Base-by-base conservation (phyloP, 2,329 filamentous ascomycete genomes). In the Colletotrichum tabaci region DNA sequence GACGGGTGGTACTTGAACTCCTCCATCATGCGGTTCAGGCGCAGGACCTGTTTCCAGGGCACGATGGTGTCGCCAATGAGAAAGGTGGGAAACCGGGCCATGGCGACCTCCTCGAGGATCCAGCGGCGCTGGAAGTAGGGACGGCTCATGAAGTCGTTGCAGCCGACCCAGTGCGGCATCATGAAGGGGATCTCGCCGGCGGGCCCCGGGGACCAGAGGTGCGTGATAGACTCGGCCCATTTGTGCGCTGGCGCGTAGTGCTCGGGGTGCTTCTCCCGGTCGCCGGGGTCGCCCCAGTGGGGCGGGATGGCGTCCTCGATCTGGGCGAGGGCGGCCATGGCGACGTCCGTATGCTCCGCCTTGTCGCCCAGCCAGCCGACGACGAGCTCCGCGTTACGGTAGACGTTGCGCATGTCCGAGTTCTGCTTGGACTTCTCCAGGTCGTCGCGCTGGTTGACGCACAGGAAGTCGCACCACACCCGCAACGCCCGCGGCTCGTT, bases 51-150 rank as follows among this genome's bases (percentile, higher is more conserved):
- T 58, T 76, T 79, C 80, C 80, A 82, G 1, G 80, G 78, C 8
- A 82, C 77, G 13, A 82, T 80, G 50, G 77, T 75, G 63, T 82
- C 80, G 40, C 80, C 80, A 35, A 82, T 75, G 4, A 83, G 73
- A 44, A 72, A 72, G 4, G 69, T 72, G 21, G 69, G 69, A 30
- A 82, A 80, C 2, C 79, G 75, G 1, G 79, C 79, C 72, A 80
- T 74, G 46, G 80, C 74, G 47, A 82, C 76, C 71, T 82, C 81
- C 56, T 81, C 80, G 2, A 82, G 74, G 56, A 82, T 82, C 81
- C 81, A 82, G 2, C 76, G 77, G 8, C 80, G 79, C 40, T 79
- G 77, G 62, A 82, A 82, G 63, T 80, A 81, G 2, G 77, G 75
- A 5, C 81, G 76, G 42, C 67, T 74, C 49, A 81, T 72, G 52